Evolutionary conservation across 306 rosid species (phyloP).

Genomic region (Prunus mira): DNA sequence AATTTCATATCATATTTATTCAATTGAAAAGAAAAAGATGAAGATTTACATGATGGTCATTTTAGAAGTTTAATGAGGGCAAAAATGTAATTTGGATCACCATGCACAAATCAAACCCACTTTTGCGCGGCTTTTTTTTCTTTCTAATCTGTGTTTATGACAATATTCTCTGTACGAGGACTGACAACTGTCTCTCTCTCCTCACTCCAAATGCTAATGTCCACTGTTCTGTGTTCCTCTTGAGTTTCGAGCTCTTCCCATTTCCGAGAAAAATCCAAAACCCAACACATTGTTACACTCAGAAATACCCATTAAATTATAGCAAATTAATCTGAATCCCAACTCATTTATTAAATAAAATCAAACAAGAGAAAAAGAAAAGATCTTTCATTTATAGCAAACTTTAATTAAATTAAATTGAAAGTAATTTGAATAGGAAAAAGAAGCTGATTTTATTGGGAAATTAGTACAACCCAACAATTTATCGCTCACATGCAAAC

Average conservation of each 20-base stretch:
- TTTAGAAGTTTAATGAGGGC: neutral
- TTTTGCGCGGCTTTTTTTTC: conserved; percentile 45
- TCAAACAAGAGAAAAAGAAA: neutral
- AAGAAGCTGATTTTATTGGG: conserved; percentile 27
- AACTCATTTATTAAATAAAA: neutral
- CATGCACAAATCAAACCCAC: conserved; percentile 28
- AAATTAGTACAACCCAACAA: conserved; percentile 20
- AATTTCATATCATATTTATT: neutral
- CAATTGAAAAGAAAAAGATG: neutral
- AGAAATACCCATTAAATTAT: neutral
- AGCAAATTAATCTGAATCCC: neutral
- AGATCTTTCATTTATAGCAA: neutral
- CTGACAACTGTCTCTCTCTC: conserved; percentile 7
- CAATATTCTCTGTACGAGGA: conserved; percentile 61
- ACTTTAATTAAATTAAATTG: neutral
- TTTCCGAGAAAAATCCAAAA: conserved; percentile 28
- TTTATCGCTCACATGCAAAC: conserved; percentile 27
- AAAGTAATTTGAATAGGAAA: neutral
- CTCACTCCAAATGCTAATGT: conserved; percentile 5
- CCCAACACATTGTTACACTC: conserved; percentile 10
- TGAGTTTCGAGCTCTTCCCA: conserved; percentile 29
- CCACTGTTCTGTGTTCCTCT: conserved; percentile 15
- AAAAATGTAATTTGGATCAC: neutral
- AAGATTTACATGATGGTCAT: neutral
- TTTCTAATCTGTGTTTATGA: conserved; percentile 29